Conservation (phyloP, 139 green algal genomes). For the Yamagishiella unicocca region DNA sequence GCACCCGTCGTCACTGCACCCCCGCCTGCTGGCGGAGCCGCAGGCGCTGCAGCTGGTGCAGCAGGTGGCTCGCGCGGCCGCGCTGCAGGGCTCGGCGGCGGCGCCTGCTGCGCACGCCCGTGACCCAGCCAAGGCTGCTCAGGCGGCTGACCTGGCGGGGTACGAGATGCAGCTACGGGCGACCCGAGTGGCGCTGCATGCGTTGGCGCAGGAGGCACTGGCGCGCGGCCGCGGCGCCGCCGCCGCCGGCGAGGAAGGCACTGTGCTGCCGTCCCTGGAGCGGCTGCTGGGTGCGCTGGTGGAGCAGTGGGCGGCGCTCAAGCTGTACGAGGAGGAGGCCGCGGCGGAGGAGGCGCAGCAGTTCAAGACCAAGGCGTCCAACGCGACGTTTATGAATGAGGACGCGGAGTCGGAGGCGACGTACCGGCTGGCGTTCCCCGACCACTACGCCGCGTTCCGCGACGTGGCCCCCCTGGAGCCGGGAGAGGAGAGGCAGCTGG, state of each 20-base stretch:
- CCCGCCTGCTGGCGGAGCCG: slow-evolving; percentile 26
- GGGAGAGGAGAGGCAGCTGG: slow-evolving; percentile 33
- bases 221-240: slow-evolving; percentile 11
- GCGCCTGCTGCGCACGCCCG: background rate
- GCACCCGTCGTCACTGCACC: background rate
- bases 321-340: slow-evolving; percentile 70
- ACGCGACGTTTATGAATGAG: slow-evolving; percentile 68
- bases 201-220: slow-evolving; percentile 53
- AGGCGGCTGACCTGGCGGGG: slow-evolving; percentile 59
- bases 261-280: slow-evolving; percentile 17
- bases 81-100: slow-evolving; percentile 15
- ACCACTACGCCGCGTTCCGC: slow-evolving; percentile 77
- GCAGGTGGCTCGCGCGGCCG: slow-evolving; percentile 23
- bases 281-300: slow-evolving; percentile 60
- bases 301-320: slow-evolving; percentile 62
- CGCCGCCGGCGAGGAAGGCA: background rate
- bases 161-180: slow-evolving; percentile 68
- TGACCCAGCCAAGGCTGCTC: background rate
- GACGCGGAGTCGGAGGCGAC: slow-evolving; percentile 83
- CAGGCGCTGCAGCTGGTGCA: slow-evolving; percentile 17
- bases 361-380: slow-evolving; percentile 84
- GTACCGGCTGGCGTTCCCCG: slow-evolving; percentile 77
- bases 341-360: slow-evolving; percentile 80
- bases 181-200: slow-evolving; percentile 67
- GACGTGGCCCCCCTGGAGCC: slow-evolving; percentile 75